Percentiles rank a stretch among this genome's conserved stretches.
Conservation (phyloP, 2,329 filamentous ascomycete species). For the Sporothrix pallida region DNA sequence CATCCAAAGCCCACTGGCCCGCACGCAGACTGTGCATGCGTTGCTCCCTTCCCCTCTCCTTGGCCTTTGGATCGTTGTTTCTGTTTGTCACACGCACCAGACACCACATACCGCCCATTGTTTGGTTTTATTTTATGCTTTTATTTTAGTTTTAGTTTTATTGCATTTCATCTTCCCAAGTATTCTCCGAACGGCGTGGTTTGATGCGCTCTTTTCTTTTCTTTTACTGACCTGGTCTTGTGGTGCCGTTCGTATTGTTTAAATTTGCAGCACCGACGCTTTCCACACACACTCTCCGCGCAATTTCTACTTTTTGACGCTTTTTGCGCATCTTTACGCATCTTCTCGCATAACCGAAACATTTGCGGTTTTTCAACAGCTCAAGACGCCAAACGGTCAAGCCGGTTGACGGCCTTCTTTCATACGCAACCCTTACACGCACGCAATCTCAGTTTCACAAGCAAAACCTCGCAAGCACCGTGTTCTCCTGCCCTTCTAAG, state of each 20-base stretch:
- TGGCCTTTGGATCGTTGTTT: background rate
- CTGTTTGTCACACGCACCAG: background rate
- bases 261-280: background rate
- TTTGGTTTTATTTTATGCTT: background rate
- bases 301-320: background rate
- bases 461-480: background rate
- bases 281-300: background rate
- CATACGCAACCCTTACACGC: background rate
- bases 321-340: background rate
- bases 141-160: background rate
- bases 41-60: conserved; percentile 16
- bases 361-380: too few species aligned
- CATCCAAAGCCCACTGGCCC: background rate
- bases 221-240: background rate
- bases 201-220: background rate
- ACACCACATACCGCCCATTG: background rate
- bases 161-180: background rate
- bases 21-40: background rate
- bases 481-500: conserved; percentile 13
- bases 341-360: background rate
- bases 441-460: background rate
- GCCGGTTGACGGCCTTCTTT: background rate
- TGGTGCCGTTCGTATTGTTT: background rate
- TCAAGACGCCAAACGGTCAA: too few species aligned
- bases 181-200: conserved; percentile 6